Evolutionary conservation across 768 basidiomycete genomes (phyloP), one percentile per base, ranked within the genome.

Genomic region (Russula vinacea): DNA sequence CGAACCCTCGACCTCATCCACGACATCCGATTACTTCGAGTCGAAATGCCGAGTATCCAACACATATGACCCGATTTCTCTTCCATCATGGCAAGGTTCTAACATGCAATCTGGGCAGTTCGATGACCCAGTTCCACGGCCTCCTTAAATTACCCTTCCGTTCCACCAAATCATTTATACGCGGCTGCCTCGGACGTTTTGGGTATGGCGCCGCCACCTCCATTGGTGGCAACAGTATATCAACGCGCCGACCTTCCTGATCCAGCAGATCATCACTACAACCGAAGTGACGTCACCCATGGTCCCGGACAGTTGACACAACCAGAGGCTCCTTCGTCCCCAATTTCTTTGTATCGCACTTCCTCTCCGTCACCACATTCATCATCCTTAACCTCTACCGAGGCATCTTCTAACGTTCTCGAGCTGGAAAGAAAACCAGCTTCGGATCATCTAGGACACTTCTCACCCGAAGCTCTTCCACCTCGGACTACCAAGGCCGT

Each of bases 131-230:
- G 39, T 35, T 47, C 26, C 19, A 29, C 32, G 3, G n/a, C 33
- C 5, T 22, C 51, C 1, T 39, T n/a, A 8, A 39, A 56, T 35
- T 35, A 13, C 5, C 59, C 49, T 1, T 70, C 77, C 11, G 75
- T 67, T 56, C 72, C 74, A 17, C 13, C n/a, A 39, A 83, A 86
- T 71, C 77, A 80, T 42, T 74, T 90, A 14, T 88, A 90, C 72
- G 81, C 83, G 11, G 90, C 90, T 16, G 91, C 91, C 10, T 90
- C 90, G 10, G 84, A 88, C 72, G 87, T 92, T 10, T 80, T 93
- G 17, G 90, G 90, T 17, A 86, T 90, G 83, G 85, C 82, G 0
- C 88, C 84, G 22, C 87, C 87, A 16, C 88, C 87, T 51, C 83
- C 81, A 16, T 77, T 67, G 33, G 65, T 67, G 17, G 64, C 68